Base-by-base conservation (phyloP, 139 green algal genomes). In the Chlamydomonas sphaeroides region DNA sequence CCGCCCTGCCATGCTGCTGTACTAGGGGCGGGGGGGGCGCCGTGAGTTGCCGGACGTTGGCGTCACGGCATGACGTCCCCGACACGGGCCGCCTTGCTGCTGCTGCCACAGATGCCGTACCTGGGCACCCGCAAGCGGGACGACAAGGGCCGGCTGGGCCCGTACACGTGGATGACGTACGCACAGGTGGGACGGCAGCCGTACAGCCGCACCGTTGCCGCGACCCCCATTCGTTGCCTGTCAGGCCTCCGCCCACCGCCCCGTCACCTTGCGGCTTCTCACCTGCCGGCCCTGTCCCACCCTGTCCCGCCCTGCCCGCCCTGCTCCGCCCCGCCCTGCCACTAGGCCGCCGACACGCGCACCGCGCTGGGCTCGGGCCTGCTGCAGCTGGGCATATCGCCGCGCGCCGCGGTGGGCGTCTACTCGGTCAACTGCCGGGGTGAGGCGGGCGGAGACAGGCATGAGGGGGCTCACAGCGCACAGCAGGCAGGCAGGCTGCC, bases 351-450 rank as follows among this genome's bases (percentile, higher is more conserved):
- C 20, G 93, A 95, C 56, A 65, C 88, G 32, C 92, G 96, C 23
- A 98, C 92, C 5, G 94, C 92, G 0, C 90, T 98, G 32, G 96
- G 96, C 3, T 98, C 94, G 30, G 96, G 94, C 0, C 88, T 99
- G 76, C 36, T 97, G 62, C 89, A 97, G 78, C 89, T 96, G 56
- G 96, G 96, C 35, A 30, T 99, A 10, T 17, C 62, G n/a, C 90
- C 92, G 17, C 91, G 91, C 17, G 68, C 71, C 17, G 85, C 87
- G 1, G 87, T 99, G 36, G 97, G 97, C 30, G 79, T 99, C 28
- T 99, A 98, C 85, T 93, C 89, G 3, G 87, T 97, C 48, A 98
- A 98, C 85, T 93, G 90, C 73, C 89, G 89, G 85, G 91, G 91
- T 93, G 69, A 1, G 62, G n/a, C n/a, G n/a, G n/a, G n/a, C n/a